Base-by-base conservation (phyloP, 176 grass and related monocot genomes). In the Ananas comosus region DNA sequence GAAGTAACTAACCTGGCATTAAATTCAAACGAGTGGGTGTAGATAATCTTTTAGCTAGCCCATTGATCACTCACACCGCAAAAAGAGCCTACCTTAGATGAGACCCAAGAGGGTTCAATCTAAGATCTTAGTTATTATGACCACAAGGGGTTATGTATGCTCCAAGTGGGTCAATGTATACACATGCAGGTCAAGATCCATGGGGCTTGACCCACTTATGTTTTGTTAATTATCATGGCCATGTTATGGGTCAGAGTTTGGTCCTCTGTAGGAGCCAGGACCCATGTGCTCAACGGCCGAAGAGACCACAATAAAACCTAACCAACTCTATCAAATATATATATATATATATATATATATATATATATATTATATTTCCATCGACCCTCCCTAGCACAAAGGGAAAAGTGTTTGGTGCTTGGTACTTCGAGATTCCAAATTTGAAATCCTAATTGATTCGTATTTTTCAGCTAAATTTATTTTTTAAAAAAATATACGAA, bases 1-100 rank as follows among this genome's bases (percentile, higher is more conserved):
- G 11, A 58, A 78, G 75, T 58, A 48, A 78, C 65, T 78, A 12
- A 11, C 59, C 63, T 12, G 51, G 23, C 3, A 51, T 47, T 64
- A 25, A 13, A 78, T 24, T 77, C 18, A 66, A n/a, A 63, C 49
- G 49, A 70, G 11, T 78, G 13, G 1, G 10, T 58, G 49, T 58
- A 24, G 69, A 50, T 14, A 57, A 58, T 27, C 61, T 14, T 56
- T 19, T 1, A 4, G 53, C 64, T 24, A 50, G 52, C 7, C 51
- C 4, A 3, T 5, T 33, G 54, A 72, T 24, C 9, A 2, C 7
- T 10, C 9, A 49, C n/a, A 28, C 58, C 14, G 56, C 52, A 64
- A 50, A 50, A 51, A 9, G 71, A 78, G 61, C 76, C 76, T 72
- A 50, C 76, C 68, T 13, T 65, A 50, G 67, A 63, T 79, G 76